Evolutionary conservation across 2,329 filamentous ascomycete species (phyloP).

Genomic region (Cladosporium sphaerospermum): DNA sequence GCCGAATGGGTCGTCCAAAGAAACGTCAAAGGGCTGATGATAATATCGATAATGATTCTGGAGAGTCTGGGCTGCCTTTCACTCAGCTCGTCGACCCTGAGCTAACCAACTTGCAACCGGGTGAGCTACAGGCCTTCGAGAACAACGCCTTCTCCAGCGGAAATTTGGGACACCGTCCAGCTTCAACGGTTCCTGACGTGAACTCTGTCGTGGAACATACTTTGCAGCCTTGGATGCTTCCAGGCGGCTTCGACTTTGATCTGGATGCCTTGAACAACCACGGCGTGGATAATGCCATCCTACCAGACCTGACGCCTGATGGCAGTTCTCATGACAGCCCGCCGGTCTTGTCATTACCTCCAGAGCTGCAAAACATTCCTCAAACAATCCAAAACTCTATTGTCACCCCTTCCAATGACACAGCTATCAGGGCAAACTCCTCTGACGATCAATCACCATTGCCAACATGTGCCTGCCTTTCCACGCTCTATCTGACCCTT

Average conservation of each 20-base stretch:
- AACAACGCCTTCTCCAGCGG: background rate
- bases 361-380: background rate
- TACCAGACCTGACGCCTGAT: conserved; percentile 21
- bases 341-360: background rate
- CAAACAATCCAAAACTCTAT: background rate
- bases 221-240: conserved; percentile 21
- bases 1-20: conserved; percentile 46
- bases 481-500: conserved; percentile 40
- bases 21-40: conserved; percentile 37
- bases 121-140: background rate
- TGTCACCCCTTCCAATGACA: background rate
- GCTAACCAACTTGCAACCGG: too few relatives aligned
- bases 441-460: background rate
- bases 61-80: too few relatives aligned
- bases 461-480: conserved; percentile 39
- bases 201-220: background rate
- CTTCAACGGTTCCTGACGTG: too few relatives aligned
- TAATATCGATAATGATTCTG: background rate
- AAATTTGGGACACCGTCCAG: too few relatives aligned
- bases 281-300: background rate
- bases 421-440: background rate
- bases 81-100: too few relatives aligned
- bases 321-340: conserved; percentile 5
- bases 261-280: background rate
- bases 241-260: conserved; percentile 8